Evolutionary conservation across 441 rosid species (phyloP).

Genomic region (Corymbia calophylla): DNA sequence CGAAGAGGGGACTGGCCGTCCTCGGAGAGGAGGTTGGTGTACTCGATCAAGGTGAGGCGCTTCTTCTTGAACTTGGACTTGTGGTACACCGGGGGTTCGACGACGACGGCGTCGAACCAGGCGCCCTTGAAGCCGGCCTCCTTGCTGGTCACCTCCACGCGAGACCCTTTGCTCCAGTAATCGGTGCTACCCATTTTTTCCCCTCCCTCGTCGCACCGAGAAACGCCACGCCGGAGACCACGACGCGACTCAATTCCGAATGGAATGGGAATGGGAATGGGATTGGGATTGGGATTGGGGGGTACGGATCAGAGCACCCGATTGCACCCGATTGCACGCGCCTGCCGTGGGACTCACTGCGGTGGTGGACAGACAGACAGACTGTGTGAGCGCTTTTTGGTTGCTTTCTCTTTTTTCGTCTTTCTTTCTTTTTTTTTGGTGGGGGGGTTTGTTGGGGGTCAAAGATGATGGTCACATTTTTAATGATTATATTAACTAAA

Average conservation of each 20-base stretch:
- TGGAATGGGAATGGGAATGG: no score
- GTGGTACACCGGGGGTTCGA: not conserved
- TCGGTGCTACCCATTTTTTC: not conserved
- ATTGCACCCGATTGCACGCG: no score
- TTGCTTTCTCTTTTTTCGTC: not conserved
- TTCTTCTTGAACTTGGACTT: not conserved
- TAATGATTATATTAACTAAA: accelerated
- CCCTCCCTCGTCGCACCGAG: not conserved
- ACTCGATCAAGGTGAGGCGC: conserved; percentile 3
- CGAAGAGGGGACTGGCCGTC: not conserved
- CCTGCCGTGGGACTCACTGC: no score
- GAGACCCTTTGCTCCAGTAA: not conserved
- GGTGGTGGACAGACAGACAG: no score
- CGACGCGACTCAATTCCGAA: not conserved
- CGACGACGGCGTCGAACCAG: conserved; percentile 3
- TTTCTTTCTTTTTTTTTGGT: no score
- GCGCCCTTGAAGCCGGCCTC: not conserved
- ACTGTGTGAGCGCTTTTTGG: no score
- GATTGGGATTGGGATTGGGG: no score
- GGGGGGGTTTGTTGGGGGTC: no score
- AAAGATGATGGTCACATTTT: not conserved
- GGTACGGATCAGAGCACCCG: no score
- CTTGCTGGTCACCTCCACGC: not conserved
- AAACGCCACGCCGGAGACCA: not conserved
- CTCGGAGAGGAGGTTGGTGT: not conserved